Evolutionary conservation across 345 rosid species (phyloP), one percentile per base, ranked within the genome.

Genomic region (Salix suchowensis): DNA sequence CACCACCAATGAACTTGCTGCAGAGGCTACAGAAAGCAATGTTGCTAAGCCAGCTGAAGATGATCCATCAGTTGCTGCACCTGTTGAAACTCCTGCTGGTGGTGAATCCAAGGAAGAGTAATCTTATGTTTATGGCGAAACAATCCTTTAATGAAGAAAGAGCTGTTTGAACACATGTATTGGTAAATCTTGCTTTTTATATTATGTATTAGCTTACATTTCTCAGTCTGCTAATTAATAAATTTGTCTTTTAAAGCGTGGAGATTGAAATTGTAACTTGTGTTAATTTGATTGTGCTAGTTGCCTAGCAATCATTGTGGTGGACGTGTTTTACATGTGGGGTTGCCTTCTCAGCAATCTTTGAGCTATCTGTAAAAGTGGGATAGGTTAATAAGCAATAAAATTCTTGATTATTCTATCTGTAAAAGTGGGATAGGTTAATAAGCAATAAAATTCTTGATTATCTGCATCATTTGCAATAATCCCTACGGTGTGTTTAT

Each of bases 21-120:
- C 86, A 24, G 88, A 84, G 52, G 62, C 79, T 37, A 77, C 79
- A 74, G 92, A 84, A 70, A 80, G 66, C 34, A 91, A 84, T 69
- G 80, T 60, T 16, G 76, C 62, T 21, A 85, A 87, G 77, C 85
- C 86, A 23, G 80, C 80, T 13, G 88, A 90, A 67, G 90, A 85
- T 12, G 82, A 76, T 73, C 88, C 85, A 77, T 82, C 85, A 15
- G 77, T 70, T 28, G 32, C 42, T 28, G 82, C 60, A 73, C 55
- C 72, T 1, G 76, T 65, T 50, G 90, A 76, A 70, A 55, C 83
- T 65, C 70, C 76, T 52, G 32, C 85, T 16, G 74, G 19, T 36
- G 78, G 39, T 24, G 86, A 83, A 23, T 64, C 84, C 60, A 81
- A 83, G 78, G 65, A 85, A 68, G 89, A 87, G 67, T 79, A 82